These are phyloP conservation scores for Allomyces macrogynus DNA, from an alignment of 192 early-diverging fungal species.

Conservation along the genomic window DNA sequence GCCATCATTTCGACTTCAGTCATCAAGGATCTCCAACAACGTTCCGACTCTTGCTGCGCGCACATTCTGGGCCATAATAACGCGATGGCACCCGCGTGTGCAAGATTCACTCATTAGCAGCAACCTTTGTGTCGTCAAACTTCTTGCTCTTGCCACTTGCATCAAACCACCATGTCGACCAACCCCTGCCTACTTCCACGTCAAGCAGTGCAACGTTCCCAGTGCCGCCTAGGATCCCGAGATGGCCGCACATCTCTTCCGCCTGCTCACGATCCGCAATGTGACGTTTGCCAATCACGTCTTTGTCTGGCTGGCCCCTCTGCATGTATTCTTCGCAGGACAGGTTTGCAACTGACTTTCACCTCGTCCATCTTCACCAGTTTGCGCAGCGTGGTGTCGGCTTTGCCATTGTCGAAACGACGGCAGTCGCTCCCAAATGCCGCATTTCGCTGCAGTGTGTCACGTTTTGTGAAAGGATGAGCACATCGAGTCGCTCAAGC, in stretches of 20 bases:
- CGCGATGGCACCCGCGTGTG: too few species aligned
- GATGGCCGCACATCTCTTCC: constrained; percentile 31
- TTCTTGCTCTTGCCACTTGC: too few species aligned
- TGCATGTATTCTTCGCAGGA: constrained; percentile 54
- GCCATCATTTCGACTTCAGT: too few species aligned
- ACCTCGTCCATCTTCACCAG: constrained; percentile 38
- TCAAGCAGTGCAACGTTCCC: not conserved
- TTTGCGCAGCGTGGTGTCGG: constrained; percentile 60
- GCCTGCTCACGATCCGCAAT: constrained; percentile 41
- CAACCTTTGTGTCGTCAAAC: too few species aligned
- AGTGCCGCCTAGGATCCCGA: constrained; percentile 1
- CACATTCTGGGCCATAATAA: too few species aligned
- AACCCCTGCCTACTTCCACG: not conserved
- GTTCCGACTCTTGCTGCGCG: too few species aligned
- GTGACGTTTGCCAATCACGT: constrained; percentile 56
- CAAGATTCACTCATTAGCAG: too few species aligned
- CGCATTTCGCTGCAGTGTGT: constrained; percentile 60
- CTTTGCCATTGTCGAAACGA: constrained; percentile 57
- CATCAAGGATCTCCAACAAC: too few species aligned
- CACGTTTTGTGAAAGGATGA: constrained; percentile 66
- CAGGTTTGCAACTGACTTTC: constrained; percentile 44
- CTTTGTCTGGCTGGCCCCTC: constrained; percentile 62
- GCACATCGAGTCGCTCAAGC: constrained; percentile 38
- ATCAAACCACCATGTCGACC: too few species aligned
- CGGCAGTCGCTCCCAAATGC: constrained; percentile 50